A percentile compares a stretch with the other conserved stretches of the same genome.
Evolutionary conservation across 2,329 filamentous ascomycete genomes (phyloP).

Genomic region (Fusarium paranaense): DNA sequence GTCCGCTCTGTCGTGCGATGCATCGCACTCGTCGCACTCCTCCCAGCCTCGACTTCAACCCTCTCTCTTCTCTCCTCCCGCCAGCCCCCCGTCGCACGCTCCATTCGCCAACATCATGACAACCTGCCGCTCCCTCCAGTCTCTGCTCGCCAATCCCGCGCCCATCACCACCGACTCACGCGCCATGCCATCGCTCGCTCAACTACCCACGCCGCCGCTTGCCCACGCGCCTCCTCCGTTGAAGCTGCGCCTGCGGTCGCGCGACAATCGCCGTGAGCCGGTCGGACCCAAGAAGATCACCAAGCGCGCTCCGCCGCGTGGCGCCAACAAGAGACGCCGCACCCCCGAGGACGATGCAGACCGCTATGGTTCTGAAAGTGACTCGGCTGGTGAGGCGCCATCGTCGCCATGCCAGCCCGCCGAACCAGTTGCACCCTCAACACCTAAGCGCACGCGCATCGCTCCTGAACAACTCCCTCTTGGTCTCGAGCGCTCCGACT

Average conservation of each 20-base stretch:
- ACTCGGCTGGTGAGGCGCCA: constrained; percentile 49
- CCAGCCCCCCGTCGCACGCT: constrained; percentile 63
- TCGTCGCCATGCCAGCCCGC: constrained; percentile 15
- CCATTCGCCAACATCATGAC: constrained; percentile 67
- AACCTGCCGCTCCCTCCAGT: constrained; percentile 71
- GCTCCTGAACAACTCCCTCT: constrained; percentile 71
- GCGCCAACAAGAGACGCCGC: constrained; percentile 66
- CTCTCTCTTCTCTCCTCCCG: constrained; percentile 69
- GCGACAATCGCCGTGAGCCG: constrained; percentile 49
- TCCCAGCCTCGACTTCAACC: constrained; percentile 57
- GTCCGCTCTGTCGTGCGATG: constrained; percentile 69
- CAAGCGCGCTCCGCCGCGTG: constrained; percentile 62
- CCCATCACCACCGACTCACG: constrained; percentile 51
- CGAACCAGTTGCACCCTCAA: constrained; percentile 56
- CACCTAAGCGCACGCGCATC: constrained; percentile 70
- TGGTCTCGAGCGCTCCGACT: constrained; percentile 69
- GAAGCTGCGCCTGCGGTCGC: constrained; percentile 67
- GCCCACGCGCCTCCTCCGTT: constrained; percentile 62
- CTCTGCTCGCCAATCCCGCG: constrained; percentile 61
- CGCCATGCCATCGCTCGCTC: constrained; percentile 42
- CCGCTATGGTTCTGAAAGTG: constrained; percentile 53
- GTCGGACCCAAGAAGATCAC: constrained; percentile 59
- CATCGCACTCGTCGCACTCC: constrained; percentile 53
- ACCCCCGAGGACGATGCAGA: constrained; percentile 59
- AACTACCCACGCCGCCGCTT: constrained; percentile 68